A percentile compares a stretch with the other conserved stretches of the same genome.
Evolutionary conservation across 176 grass and related monocot species (phyloP).

Genomic region (Canna indica): DNA sequence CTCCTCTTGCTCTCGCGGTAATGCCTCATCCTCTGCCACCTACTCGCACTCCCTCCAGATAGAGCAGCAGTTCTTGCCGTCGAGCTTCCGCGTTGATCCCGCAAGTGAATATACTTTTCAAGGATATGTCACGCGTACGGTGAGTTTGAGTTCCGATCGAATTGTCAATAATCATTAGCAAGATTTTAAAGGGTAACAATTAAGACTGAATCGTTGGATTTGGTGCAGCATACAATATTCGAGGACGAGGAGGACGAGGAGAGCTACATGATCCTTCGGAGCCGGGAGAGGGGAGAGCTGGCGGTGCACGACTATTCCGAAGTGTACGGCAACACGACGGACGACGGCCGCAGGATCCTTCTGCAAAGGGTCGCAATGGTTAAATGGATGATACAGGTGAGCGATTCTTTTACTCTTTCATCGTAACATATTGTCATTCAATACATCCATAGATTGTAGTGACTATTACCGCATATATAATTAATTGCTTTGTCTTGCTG

Average conservation of each 20-base stretch:
- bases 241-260: slow-evolving; percentile 58
- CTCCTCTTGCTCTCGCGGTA: background rate
- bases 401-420: slow-evolving; percentile 11
- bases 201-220: background rate
- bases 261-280: slow-evolving; percentile 49
- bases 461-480: too few species aligned
- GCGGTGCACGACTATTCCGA: slow-evolving; percentile 32
- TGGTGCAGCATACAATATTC: slow-evolving; percentile 41
- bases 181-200: background rate
- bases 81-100: slow-evolving; percentile 18
- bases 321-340: slow-evolving; percentile 31
- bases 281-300: slow-evolving; percentile 29
- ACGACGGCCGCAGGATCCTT: slow-evolving; percentile 23
- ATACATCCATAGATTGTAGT: too few species aligned
- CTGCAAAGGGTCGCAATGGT: slow-evolving; percentile 59
- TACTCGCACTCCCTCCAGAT: slow-evolving; percentile 46
- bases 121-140: slow-evolving; percentile 14
- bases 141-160: background rate
- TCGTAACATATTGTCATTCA: too few species aligned
- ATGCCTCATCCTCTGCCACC: slow-evolving; percentile 26
- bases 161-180: slow-evolving; percentile 2
- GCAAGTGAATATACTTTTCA: slow-evolving; percentile 1
- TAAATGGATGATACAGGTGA: slow-evolving; percentile 74
- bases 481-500: too few species aligned
- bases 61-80: slow-evolving; percentile 31